These are phyloP conservation scores for Sinapis alba DNA, from an alignment of 441 rosid species.

Conservation along the genomic window DNA sequence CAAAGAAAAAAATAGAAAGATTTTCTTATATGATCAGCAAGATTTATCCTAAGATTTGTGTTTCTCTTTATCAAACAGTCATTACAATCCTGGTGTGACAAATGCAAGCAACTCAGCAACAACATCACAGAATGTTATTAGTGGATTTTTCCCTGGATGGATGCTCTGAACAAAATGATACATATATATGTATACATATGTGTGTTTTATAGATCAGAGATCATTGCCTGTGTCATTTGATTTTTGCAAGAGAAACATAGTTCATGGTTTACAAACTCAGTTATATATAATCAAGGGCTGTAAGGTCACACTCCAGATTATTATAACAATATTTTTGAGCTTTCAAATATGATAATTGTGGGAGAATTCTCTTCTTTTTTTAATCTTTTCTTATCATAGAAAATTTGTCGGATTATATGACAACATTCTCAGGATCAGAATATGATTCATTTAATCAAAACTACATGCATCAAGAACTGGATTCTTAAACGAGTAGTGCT, in stretches of 20 bases:
- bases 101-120: slow-evolving; percentile 45
- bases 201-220: slow-evolving; percentile 32
- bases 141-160: slow-evolving; percentile 66
- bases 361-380: not conserved
- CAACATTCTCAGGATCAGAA: slow-evolving; percentile 8
- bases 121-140: slow-evolving; percentile 47
- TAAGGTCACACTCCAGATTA: slow-evolving; percentile 11
- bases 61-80: slow-evolving; percentile 13
- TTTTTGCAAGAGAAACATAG: slow-evolving; percentile 28
- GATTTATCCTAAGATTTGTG: not conserved
- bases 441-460: not conserved
- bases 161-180: slow-evolving; percentile 47
- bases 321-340: not conserved
- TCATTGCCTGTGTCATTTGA: slow-evolving; percentile 21
- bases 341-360: not conserved
- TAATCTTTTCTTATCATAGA: not conserved
- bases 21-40: not conserved
- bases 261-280: slow-evolving; percentile 29
- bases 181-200: slow-evolving; percentile 19
- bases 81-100: slow-evolving; percentile 46
- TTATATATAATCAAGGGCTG: slow-evolving; percentile 17
- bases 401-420: not conserved
- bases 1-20: not conserved
- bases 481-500: slow-evolving; percentile 38
- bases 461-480: slow-evolving; percentile 10